A percentile compares a stretch with the other conserved stretches of the same genome.
phyloP scores from a whole-genome alignment of 164 flowering plant species.

The Macadamia integrifolia region DNA sequence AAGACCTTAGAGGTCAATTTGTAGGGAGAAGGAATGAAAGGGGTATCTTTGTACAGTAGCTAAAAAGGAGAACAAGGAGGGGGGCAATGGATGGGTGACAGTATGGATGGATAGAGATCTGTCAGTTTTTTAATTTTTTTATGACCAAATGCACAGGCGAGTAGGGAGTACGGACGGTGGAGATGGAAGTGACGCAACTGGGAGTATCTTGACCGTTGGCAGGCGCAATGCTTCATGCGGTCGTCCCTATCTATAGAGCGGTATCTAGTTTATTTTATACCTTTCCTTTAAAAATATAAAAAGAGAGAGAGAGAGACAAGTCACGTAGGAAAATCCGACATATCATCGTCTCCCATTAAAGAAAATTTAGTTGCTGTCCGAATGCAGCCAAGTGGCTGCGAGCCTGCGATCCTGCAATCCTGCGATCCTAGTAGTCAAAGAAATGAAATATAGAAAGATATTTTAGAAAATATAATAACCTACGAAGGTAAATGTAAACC shows the following conservation, averaged over 20 bases:
- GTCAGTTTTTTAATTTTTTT: too few species aligned
- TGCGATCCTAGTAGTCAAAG: too few species aligned
- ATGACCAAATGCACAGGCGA: conserved; percentile 3
- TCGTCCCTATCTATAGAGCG: conserved; percentile 22
- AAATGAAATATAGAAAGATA: too few species aligned
- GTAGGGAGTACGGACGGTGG: conserved; percentile 8
- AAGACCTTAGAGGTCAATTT: conserved; percentile 16
- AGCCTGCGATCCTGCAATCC: too few species aligned
- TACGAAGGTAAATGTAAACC: too few species aligned
- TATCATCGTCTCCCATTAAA: too few species aligned
- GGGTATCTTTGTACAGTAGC: conserved; percentile 6
- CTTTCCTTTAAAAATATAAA: too few species aligned
- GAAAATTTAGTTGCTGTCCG: too few species aligned
- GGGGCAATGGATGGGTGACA: conserved; percentile 15
- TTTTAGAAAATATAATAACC: too few species aligned
- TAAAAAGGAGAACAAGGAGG: conserved; percentile 12
- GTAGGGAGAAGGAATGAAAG: neutral
- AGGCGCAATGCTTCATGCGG: neutral
- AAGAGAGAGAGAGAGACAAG: too few species aligned
- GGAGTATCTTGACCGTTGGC: conserved; percentile 19
- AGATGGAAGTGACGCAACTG: conserved; percentile 7
- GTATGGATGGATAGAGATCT: conserved; percentile 14
- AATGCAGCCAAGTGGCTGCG: too few species aligned
- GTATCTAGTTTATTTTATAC: conserved; percentile 8
- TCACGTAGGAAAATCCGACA: too few species aligned